phyloP scores from a whole-genome alignment of 805 yeast species.

The Lipomyces mesembrius region DNA sequence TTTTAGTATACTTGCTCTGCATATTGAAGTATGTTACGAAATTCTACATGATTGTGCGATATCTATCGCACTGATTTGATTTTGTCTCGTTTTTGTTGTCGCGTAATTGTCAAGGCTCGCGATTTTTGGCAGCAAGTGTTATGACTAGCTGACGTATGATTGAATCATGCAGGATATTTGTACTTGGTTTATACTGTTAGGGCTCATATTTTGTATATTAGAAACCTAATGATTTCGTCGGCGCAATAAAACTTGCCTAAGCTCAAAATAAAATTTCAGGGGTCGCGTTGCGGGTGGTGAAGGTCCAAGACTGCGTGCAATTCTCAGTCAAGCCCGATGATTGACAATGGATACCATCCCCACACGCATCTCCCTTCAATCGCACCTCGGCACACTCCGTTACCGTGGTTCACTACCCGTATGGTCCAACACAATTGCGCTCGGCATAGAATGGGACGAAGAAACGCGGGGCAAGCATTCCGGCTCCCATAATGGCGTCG shows the following conservation, averaged over 20 bases:
- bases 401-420: constrained; percentile 63
- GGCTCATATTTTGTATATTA: background rate
- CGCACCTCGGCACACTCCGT: constrained; percentile 60
- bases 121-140: background rate
- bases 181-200: background rate
- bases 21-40: background rate
- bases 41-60: too few relatives aligned
- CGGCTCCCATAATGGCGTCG: constrained; percentile 60
- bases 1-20: too few relatives aligned
- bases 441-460: constrained; percentile 90
- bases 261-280: background rate
- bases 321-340: too few relatives aligned
- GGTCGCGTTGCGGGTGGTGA: background rate
- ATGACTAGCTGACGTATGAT: background rate
- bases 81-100: background rate
- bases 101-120: too few relatives aligned
- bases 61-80: background rate
- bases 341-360: background rate
- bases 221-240: background rate
- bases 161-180: background rate
- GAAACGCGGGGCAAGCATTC: constrained; percentile 68
- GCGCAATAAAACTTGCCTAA: background rate
- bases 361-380: constrained; percentile 23
- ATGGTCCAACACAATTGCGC: constrained; percentile 63
- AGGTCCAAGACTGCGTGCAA: too few relatives aligned